Evolutionary conservation across 75 land plant genomes (phyloP), one percentile per base, ranked within the genome.

Genomic region (Adiantum capillusveneris): DNA sequence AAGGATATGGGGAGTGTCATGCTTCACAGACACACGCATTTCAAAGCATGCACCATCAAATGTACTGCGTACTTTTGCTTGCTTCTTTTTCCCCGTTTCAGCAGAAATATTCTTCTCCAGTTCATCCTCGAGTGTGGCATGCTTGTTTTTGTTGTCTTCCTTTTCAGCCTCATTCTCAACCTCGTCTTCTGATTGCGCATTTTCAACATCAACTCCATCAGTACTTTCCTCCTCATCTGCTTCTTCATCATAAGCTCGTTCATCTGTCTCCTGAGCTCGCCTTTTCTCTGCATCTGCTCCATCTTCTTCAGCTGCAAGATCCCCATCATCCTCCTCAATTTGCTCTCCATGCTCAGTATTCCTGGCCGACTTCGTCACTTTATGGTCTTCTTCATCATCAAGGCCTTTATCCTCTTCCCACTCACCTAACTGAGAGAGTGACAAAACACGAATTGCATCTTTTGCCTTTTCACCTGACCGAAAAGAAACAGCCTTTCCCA

Each of bases 191-290:
- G 61, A 53, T 44, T 21, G 60, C 11, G 55, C 39, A 30, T 31
- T 31, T 14, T 64, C 64, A 26, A 63, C 29, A 29, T 73, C 79
- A 59, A 42, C 56, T 53, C 74, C 76, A 44, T 34, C 37, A 3
- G 9, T 34, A 34, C 65, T 76, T 30, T 49, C 69, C 42, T 45
- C 52, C 34, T 63, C 83, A 26, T 60, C 75, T 58, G 53, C 73
- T 29, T 77, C 69, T 30, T 77, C 95, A 13, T 86, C 90, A 78
- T 94, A 94, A 29, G 81, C 96, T 62, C 79, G 60, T 68, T 89
- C 98, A 85, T 94, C 98, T 21, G 29, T 79, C 26, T 45, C 60
- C 63, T 79, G 86, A 44, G 53, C 62, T 51, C 68, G 85, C 55
- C 79, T 69, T 31, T 86, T 86, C 34, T 81, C 77, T 48, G 75